Percentiles rank a stretch among this genome's conserved stretches.
These are phyloP conservation scores for Kodamaea suecica DNA, from an alignment of 1,139 yeast genomes.

Conservation along the genomic window DNA sequence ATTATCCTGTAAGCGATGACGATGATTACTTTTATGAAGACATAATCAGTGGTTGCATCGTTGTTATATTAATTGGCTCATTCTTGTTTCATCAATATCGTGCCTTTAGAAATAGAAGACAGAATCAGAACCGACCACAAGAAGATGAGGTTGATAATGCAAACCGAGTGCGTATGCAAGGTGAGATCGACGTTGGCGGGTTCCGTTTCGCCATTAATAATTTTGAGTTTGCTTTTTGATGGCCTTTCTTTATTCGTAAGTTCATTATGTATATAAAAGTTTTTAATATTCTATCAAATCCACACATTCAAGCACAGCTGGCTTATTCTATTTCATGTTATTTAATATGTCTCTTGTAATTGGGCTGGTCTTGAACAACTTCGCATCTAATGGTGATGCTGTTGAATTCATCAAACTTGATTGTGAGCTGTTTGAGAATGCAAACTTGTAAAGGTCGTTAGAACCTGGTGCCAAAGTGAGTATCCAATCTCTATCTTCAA, in stretches of 20 bases:
- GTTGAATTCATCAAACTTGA: neutral
- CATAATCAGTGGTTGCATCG: slow-evolving; percentile 31
- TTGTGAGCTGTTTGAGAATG: neutral
- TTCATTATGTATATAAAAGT: slow-evolving; percentile 5
- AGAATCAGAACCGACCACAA: neutral
- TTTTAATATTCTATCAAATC: neutral
- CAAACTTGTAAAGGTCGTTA: slow-evolving; percentile 30
- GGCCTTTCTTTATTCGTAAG: no score
- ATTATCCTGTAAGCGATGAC: slow-evolving; percentile 15
- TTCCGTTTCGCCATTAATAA: slow-evolving; percentile 29
- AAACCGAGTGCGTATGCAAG: neutral
- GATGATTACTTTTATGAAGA: slow-evolving; percentile 27
- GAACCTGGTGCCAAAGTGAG: slow-evolving; percentile 51
- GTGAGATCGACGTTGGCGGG: slow-evolving; percentile 10
- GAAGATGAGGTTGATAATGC: neutral
- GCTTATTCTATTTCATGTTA: slow-evolving; percentile 11
- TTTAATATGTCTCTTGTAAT: slow-evolving; percentile 26
- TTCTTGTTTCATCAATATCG: slow-evolving; percentile 27
- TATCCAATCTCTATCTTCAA: slow-evolving; percentile 64
- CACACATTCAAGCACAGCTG: slow-evolving; percentile 1
- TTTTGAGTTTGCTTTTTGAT: slow-evolving; percentile 38
- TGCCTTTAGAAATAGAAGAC: slow-evolving; percentile 3
- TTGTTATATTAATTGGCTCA: slow-evolving; percentile 28
- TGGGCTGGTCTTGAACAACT: slow-evolving; percentile 17
- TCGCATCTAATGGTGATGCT: slow-evolving; percentile 1